A percentile compares a stretch with the other conserved stretches of the same genome.
phyloP scores from a whole-genome alignment of 1,284 basidiomycete genomes.

The Hypsizygus ulmarius region DNA sequence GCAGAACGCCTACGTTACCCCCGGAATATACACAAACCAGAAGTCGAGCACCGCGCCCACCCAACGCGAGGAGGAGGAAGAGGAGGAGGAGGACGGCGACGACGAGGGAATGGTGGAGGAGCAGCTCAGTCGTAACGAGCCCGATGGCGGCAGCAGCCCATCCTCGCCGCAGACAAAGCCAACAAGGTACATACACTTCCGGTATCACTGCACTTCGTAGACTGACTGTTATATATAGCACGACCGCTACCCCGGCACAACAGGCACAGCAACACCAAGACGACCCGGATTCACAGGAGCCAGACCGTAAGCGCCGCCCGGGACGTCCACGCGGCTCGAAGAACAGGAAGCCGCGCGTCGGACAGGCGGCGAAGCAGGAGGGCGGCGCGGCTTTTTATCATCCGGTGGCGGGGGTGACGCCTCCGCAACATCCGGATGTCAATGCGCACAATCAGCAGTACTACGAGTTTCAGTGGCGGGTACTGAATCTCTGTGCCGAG shows the following conservation, averaged over 20 bases:
- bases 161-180: constrained; percentile 30
- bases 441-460: constrained; percentile 71
- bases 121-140: constrained; percentile 47
- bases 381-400: constrained; percentile 20
- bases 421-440: constrained; percentile 48
- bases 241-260: constrained; percentile 17
- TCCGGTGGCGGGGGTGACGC: constrained; percentile 27
- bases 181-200: constrained; percentile 26
- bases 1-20: constrained; percentile 25
- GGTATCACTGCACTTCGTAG: constrained; percentile 1
- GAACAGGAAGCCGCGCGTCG: constrained; percentile 50
- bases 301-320: constrained; percentile 59
- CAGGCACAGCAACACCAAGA: constrained; percentile 17
- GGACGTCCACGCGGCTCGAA: constrained; percentile 75
- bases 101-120: constrained; percentile 70
- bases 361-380: constrained; percentile 20
- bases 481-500: constrained; percentile 75
- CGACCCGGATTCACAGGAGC: constrained; percentile 19
- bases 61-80: constrained; percentile 41
- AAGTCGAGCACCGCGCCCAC: constrained; percentile 17
- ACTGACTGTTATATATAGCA: constrained; percentile 20
- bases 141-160: constrained; percentile 31
- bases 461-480: constrained; percentile 82
- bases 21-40: constrained; percentile 21
- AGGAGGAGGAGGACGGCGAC: constrained; percentile 63